Conservation (phyloP, 2,329 filamentous ascomycete genomes). For the Lachnum nothofagi region DNA sequence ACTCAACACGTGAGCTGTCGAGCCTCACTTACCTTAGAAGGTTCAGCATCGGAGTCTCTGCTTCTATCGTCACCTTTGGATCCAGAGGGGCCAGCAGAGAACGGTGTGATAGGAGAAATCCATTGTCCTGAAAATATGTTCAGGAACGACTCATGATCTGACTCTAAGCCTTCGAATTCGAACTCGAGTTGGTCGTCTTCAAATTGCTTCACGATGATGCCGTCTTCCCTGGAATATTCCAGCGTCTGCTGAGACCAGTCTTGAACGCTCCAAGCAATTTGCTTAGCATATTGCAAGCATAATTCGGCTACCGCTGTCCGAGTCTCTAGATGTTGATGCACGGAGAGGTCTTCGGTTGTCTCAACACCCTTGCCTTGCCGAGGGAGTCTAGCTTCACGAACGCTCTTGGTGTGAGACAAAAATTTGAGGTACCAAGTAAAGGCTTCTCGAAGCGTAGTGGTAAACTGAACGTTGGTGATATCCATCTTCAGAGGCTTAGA, state of each 20-base stretch:
- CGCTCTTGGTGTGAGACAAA: conserved; percentile 8
- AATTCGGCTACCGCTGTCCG: conserved; percentile 8
- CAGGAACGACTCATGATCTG: conserved; percentile 1
- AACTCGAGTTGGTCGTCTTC: not conserved
- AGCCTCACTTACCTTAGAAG: not conserved
- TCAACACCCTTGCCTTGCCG: conserved; percentile 14
- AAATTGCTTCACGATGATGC: not conserved
- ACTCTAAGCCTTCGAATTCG: conserved; percentile 3
- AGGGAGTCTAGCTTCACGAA: conserved; percentile 7
- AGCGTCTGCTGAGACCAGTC: conserved; percentile 7
- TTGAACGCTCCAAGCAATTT: conserved; percentile 9
- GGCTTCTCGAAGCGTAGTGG: conserved; percentile 13
- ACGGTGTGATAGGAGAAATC: conserved; percentile 6
- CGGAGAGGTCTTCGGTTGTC: conserved; percentile 9
- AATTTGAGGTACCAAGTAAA: conserved; percentile 12
- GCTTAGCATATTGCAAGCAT: conserved; percentile 9
- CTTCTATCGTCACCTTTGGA: not conserved
- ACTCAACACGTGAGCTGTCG: too few species aligned
- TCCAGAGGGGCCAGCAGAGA: conserved; percentile 5
- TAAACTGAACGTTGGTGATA: conserved; percentile 8
- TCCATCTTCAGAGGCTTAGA: conserved; percentile 6
- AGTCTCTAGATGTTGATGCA: conserved; percentile 3
- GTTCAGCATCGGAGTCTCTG: not conserved
- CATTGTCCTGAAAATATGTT: conserved; percentile 11
- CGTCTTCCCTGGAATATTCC: conserved; percentile 3